A percentile compares a stretch with the other conserved stretches of the same genome.
Conservation (phyloP, 2,329 filamentous ascomycete genomes). For the Talaromyces sp. region DNA sequence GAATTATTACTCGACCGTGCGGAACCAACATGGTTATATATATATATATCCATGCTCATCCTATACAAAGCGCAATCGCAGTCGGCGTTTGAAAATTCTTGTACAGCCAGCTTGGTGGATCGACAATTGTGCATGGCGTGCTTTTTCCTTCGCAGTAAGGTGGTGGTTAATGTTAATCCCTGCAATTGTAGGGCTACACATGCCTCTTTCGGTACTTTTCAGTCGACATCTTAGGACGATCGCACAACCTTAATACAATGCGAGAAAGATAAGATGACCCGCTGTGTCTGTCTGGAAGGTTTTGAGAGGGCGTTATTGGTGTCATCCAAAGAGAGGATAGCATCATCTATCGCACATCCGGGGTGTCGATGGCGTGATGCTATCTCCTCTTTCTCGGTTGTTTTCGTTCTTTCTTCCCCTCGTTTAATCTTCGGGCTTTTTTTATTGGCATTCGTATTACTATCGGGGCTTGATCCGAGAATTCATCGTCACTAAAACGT, state of each 20-base stretch:
- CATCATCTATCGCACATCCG: constrained; percentile 7
- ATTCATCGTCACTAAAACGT: too few species aligned
- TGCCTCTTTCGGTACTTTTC: not conserved
- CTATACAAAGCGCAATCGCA: not conserved
- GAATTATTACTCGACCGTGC: not conserved
- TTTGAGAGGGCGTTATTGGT: not conserved
- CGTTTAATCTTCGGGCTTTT: too few species aligned
- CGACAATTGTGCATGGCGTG: not conserved
- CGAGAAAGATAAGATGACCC: not conserved
- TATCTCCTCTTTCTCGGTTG: not conserved
- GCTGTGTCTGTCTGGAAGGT: too few species aligned
- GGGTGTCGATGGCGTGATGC: constrained; percentile 9
- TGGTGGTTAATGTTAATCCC: not conserved
- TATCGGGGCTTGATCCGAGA: too few species aligned
- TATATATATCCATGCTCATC: not conserved
- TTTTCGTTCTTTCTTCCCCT: too few species aligned
- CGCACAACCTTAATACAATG: not conserved
- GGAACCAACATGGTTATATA: not conserved
- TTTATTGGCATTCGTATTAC: too few species aligned
- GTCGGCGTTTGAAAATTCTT: not conserved
- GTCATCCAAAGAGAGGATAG: not conserved
- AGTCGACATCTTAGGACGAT: not conserved
- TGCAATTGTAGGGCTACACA: constrained; percentile 1
- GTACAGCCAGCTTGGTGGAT: not conserved
- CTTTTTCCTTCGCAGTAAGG: not conserved